Percentiles rank a stretch among this genome's conserved stretches.
Evolutionary conservation across 371 early-diverging fungal species (phyloP).

Genomic region (Mortierella sp.): DNA sequence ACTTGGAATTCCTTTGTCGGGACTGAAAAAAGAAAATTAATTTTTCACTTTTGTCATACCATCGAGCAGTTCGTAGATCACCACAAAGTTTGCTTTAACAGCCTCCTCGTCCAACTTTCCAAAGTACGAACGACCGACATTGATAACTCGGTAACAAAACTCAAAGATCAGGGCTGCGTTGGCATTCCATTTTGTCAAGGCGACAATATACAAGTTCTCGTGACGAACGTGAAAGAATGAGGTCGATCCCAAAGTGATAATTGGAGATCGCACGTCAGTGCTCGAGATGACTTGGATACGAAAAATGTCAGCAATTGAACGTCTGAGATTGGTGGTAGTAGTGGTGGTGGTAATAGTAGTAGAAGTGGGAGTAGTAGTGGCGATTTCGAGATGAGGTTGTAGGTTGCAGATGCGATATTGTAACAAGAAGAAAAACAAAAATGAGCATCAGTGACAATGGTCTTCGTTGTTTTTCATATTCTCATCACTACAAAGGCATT

Average conservation of each 20-base stretch:
- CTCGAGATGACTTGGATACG: constrained; percentile 97
- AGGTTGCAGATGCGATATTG: background rate
- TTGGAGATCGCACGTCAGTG: constrained; percentile 91
- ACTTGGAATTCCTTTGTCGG: background rate
- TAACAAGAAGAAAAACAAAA: background rate
- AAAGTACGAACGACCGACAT: constrained; percentile 86
- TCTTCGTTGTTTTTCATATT: too few species aligned
- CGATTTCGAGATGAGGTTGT: background rate
- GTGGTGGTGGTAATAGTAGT: too few species aligned
- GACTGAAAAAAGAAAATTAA: background rate
- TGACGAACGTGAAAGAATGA: constrained; percentile 92
- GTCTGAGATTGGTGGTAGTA: constrained; percentile 62
- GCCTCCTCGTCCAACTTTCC: constrained; percentile 91
- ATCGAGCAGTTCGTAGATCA: constrained; percentile 93
- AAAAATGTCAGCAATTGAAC: constrained; percentile 95
- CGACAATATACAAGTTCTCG: constrained; percentile 91
- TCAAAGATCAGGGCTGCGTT: constrained; percentile 90
- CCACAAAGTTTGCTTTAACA: constrained; percentile 91
- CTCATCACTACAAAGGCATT: background rate
- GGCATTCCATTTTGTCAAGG: constrained; percentile 86
- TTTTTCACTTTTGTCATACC: constrained; percentile 63
- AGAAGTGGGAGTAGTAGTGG: too few species aligned
- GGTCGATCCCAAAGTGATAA: constrained; percentile 89
- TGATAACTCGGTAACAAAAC: constrained; percentile 84
- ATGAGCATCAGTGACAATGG: background rate